Evolutionary conservation across 2,329 filamentous ascomycete genomes (phyloP).

Genomic region (Alternaria sp.): DNA sequence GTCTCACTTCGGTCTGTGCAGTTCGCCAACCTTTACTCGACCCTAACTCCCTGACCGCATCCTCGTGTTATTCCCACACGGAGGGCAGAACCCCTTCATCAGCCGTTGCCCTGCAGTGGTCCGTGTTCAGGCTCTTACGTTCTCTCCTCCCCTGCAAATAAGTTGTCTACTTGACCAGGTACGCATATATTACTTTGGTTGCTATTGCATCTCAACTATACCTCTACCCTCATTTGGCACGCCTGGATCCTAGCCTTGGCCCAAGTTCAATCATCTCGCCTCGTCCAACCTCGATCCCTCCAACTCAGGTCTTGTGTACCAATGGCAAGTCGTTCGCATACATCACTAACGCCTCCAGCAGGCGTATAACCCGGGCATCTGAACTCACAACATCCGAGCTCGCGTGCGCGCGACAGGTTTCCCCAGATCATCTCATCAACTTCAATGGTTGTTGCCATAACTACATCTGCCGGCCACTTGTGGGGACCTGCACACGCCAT

Average conservation of each 20-base stretch:
- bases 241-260: conserved; percentile 2
- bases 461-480: conserved; percentile 32
- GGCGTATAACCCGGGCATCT: conserved; percentile 4
- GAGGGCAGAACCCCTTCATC: conserved; percentile 30
- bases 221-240: conserved; percentile 15
- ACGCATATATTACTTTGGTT: conserved; percentile 39
- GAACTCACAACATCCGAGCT: conserved; percentile 26
- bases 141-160: conserved; percentile 30
- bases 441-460: conserved; percentile 36
- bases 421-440: conserved; percentile 25
- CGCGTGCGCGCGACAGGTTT: conserved; percentile 33
- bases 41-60: conserved; percentile 22
- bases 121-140: conserved; percentile 32
- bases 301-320: conserved; percentile 16
- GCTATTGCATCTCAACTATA: conserved; percentile 31
- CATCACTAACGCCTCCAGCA: conserved; percentile 5
- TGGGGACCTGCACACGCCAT: conserved; percentile 31
- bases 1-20: conserved; percentile 24
- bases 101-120: conserved; percentile 30
- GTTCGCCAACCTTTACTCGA: conserved; percentile 23
- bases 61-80: conserved; percentile 36
- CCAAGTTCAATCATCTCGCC: conserved; percentile 13
- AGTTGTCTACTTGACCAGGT: conserved; percentile 37
- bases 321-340: conserved; percentile 23
- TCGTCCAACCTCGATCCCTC: conserved; percentile 12